Evolutionary conservation across 768 basidiomycete genomes (phyloP).

Genomic region (Inosperma sp.): DNA sequence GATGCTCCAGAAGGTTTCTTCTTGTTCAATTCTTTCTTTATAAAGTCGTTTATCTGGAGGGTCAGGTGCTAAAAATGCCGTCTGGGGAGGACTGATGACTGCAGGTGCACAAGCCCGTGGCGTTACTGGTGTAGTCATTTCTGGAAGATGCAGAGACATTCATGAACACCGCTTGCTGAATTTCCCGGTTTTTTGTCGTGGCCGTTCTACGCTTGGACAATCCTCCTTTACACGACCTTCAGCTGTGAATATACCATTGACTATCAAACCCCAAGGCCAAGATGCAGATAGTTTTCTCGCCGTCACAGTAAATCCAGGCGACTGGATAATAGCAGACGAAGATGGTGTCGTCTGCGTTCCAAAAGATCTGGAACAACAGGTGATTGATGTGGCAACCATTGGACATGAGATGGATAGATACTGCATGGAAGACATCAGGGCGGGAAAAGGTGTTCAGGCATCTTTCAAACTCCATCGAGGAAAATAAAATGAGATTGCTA

Average conservation of each 20-base stretch:
- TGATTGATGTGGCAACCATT: constrained; percentile 52
- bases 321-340: constrained; percentile 81
- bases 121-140: constrained; percentile 73
- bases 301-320: constrained; percentile 63
- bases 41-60: constrained; percentile 16
- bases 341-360: constrained; percentile 89
- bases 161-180: constrained; percentile 63
- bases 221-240: constrained; percentile 79
- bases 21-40: constrained; percentile 11
- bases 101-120: constrained; percentile 73
- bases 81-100: constrained; percentile 93
- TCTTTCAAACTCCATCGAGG: constrained; percentile 79
- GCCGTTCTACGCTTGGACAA: constrained; percentile 82
- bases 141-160: constrained; percentile 81
- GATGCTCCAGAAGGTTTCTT: constrained; percentile 64
- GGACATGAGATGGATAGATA: constrained; percentile 62
- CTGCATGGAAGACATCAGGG: constrained; percentile 71
- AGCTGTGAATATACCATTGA: constrained; percentile 62
- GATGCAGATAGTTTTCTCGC: constrained; percentile 46
- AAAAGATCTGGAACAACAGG: constrained; percentile 44
- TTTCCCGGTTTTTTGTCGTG: constrained; percentile 81
- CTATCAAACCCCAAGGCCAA: constrained; percentile 40
- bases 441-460: constrained; percentile 67
- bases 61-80: constrained; percentile 69
- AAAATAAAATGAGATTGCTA: constrained; percentile 21